Conservation (phyloP, 257 asterid genomes). For the Paraleonurus japonicus region DNA sequence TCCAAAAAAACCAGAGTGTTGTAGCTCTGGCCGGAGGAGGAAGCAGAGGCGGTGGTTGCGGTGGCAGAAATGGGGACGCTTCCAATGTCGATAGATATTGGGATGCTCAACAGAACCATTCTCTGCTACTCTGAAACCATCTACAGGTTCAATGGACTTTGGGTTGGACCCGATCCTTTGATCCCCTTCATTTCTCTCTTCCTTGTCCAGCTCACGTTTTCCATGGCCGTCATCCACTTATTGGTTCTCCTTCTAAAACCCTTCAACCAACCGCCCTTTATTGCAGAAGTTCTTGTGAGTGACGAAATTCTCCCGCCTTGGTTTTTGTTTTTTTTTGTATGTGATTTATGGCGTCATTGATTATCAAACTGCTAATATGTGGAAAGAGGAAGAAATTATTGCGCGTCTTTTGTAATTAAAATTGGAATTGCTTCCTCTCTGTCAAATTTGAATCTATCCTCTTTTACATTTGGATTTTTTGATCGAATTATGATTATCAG, state of each 20-base stretch:
- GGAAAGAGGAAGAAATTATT: not conserved
- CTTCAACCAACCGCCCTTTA: slow-evolving; percentile 71
- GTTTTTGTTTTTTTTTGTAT: not conserved
- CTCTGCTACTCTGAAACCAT: slow-evolving; percentile 69
- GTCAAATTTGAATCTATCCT: not conserved
- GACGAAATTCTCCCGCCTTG: not conserved
- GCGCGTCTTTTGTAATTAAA: too few relatives aligned
- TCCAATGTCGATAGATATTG: slow-evolving; percentile 22
- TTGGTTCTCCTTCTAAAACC: slow-evolving; percentile 48
- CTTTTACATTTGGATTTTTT: not conserved
- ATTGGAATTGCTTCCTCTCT: not conserved
- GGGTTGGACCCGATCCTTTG: slow-evolving; percentile 96
- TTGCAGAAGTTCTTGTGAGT: slow-evolving; percentile 77
- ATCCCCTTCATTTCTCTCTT: slow-evolving; percentile 87
- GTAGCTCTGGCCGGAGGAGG: slow-evolving; percentile 26
- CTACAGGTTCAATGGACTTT: slow-evolving; percentile 81
- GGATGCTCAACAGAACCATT: slow-evolving; percentile 40
- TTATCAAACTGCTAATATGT: not conserved
- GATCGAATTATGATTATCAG: not conserved
- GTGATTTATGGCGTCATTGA: too few relatives aligned
- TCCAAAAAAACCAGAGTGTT: slow-evolving; percentile 22
- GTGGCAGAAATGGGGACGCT: slow-evolving; percentile 22
- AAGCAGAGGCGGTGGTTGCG: slow-evolving; percentile 14
- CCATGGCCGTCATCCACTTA: slow-evolving; percentile 54
- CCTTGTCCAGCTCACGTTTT: slow-evolving; percentile 62